Percentiles rank a stretch among this genome's conserved stretches.
These are phyloP conservation scores for Candida patagonica DNA, from an alignment of 805 yeast genomes.

Conservation along the genomic window DNA sequence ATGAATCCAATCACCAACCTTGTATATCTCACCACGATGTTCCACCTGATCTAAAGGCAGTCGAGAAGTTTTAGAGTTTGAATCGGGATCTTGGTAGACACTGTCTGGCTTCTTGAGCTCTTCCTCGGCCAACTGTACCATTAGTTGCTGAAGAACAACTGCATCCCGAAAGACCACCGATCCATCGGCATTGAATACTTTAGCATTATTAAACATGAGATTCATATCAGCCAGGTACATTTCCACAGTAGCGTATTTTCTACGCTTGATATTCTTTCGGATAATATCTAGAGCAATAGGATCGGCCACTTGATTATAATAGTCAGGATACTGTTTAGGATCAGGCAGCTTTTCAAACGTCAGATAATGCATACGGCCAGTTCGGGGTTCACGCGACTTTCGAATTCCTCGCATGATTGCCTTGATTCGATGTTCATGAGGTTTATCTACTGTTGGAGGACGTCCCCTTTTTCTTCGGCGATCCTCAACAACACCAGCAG, in stretches of 20 bases:
- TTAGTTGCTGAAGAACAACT: slow-evolving; percentile 50
- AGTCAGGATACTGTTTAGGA: slow-evolving; percentile 42
- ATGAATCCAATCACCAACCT: slow-evolving; percentile 93
- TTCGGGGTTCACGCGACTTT: slow-evolving; percentile 50
- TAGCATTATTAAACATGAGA: slow-evolving; percentile 65
- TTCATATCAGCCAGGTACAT: slow-evolving; percentile 69
- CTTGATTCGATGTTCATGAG: slow-evolving; percentile 87
- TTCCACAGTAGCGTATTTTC: slow-evolving; percentile 71
- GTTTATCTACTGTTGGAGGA: slow-evolving; percentile 85
- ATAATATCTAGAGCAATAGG: slow-evolving; percentile 40
- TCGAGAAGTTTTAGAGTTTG: slow-evolving; percentile 56
- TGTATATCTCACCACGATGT: slow-evolving; percentile 60
- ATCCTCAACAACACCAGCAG: slow-evolving; percentile 28
- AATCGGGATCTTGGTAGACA: slow-evolving; percentile 44
- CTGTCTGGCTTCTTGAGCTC: slow-evolving; percentile 79
- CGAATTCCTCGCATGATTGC: slow-evolving; percentile 74
- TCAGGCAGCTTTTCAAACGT: slow-evolving; percentile 81
- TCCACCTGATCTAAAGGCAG: slow-evolving; percentile 74
- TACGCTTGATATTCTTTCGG: slow-evolving; percentile 72
- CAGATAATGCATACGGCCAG: slow-evolving; percentile 39
- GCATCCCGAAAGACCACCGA: slow-evolving; percentile 54
- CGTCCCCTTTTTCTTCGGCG: slow-evolving; percentile 66
- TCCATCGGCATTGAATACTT: slow-evolving; percentile 50
- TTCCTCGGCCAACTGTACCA: slow-evolving; percentile 45
- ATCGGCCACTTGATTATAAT: slow-evolving; percentile 34